phyloP scores from a whole-genome alignment of 1,284 basidiomycete species.

The Dichomitus squalens region DNA sequence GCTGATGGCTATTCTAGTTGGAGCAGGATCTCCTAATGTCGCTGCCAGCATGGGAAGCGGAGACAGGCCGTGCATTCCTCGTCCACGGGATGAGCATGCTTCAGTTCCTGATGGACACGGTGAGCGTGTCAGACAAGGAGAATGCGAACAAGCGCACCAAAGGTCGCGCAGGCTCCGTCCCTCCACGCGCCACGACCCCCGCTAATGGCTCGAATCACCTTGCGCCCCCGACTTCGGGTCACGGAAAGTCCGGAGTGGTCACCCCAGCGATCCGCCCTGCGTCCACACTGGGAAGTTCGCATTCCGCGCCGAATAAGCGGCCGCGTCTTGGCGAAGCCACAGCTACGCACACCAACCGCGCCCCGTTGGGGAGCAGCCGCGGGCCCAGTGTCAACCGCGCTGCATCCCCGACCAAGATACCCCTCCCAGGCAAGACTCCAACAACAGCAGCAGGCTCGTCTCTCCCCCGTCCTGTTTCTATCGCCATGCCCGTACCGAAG shows the following conservation, averaged over 20 bases:
- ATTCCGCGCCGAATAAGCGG: constrained; percentile 57
- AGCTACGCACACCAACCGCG: constrained; percentile 19
- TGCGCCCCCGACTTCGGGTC: constrained; percentile 29
- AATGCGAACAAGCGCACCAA: constrained; percentile 56
- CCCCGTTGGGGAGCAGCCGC: constrained; percentile 23
- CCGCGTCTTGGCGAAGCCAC: constrained; percentile 50
- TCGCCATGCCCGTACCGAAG: constrained; percentile 49
- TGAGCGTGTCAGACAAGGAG: constrained; percentile 72
- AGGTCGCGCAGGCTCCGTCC: constrained; percentile 52
- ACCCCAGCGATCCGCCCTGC: constrained; percentile 62
- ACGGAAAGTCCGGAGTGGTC: constrained; percentile 42
- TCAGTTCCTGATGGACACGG: constrained; percentile 73
- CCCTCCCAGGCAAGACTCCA: constrained; percentile 36
- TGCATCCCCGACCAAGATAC: constrained; percentile 50
- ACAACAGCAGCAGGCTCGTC: constrained; percentile 31
- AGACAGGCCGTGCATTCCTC: constrained; percentile 76
- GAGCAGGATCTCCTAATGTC: constrained; percentile 84
- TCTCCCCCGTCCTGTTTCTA: constrained; percentile 37
- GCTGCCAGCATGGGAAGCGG: constrained; percentile 89
- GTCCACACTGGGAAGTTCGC: constrained; percentile 41
- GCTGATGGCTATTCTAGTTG: constrained; percentile 51
- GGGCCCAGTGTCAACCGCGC: constrained; percentile 24
- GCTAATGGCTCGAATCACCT: constrained; percentile 41
- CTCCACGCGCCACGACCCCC: constrained; percentile 62
- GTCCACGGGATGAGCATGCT: constrained; percentile 87